phyloP scores from a whole-genome alignment of 352 stramenopile species.

The Phytopythium oedochilum region DNA sequence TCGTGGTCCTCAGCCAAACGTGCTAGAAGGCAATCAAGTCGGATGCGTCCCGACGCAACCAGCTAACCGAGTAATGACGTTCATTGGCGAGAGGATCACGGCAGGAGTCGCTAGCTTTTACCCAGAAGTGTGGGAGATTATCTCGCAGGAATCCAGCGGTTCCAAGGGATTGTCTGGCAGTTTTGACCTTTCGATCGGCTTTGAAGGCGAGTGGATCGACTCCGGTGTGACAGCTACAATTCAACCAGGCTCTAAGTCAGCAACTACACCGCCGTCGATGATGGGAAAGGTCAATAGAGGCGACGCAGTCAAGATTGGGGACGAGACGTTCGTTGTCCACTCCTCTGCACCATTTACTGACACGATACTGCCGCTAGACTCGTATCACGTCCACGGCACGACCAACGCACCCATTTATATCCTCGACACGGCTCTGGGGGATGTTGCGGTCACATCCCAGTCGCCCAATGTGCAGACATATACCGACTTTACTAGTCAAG shows the following conservation, averaged over 20 bases:
- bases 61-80: slow-evolving; percentile 43
- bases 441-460: slow-evolving; percentile 38
- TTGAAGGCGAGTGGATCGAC: slow-evolving; percentile 48
- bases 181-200: slow-evolving; percentile 74
- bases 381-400: slow-evolving; percentile 58
- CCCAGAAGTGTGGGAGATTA: slow-evolving; percentile 65
- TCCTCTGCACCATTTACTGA: slow-evolving; percentile 66
- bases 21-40: slow-evolving; percentile 33
- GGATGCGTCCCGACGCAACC: slow-evolving; percentile 35
- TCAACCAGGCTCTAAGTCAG: slow-evolving; percentile 42
- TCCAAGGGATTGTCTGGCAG: slow-evolving; percentile 39
- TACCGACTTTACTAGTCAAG: slow-evolving; percentile 27
- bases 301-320: slow-evolving; percentile 45
- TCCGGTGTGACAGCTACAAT: slow-evolving; percentile 33
- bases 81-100: slow-evolving; percentile 35
- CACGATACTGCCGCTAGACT: slow-evolving; percentile 50
- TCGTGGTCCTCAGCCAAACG: slow-evolving; percentile 45
- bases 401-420: slow-evolving; percentile 26
- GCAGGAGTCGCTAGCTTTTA: slow-evolving; percentile 37
- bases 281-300: slow-evolving; percentile 66
- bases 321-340: slow-evolving; percentile 63
- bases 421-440: slow-evolving; percentile 61
- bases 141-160: slow-evolving; percentile 27
- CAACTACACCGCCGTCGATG: slow-evolving; percentile 37
- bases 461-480: slow-evolving; percentile 33